phyloP scores from a whole-genome alignment of 176 grass and related monocot species.

The Avena atlantica region DNA sequence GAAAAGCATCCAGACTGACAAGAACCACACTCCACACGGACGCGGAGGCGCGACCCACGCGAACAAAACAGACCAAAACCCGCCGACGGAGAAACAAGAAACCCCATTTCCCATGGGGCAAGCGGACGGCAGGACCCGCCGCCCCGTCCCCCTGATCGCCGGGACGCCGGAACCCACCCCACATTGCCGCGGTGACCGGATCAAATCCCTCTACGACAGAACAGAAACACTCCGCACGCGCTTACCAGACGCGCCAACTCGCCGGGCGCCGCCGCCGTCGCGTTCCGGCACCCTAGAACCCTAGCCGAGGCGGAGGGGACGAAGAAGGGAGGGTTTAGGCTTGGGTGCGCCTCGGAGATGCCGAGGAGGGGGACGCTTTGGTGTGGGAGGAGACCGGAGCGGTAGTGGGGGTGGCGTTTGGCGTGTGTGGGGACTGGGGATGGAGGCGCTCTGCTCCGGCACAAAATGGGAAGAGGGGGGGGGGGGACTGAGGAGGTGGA shows the following conservation, averaged over 20 bases:
- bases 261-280: neutral
- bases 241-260: constrained; percentile 30
- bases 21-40: neutral
- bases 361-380: constrained; percentile 21
- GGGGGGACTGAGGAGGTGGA: neutral
- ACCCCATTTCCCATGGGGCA: neutral
- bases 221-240: neutral
- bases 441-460: neutral
- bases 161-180: neutral
- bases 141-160: neutral
- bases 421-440: neutral
- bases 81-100: neutral
- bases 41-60: neutral
- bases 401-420: neutral
- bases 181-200: constrained; percentile 20
- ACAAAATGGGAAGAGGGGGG: neutral
- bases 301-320: neutral
- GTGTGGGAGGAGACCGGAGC: neutral
- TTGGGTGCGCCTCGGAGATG: constrained; percentile 33
- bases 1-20: neutral
- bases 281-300: constrained; percentile 17
- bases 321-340: neutral
- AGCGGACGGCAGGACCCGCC: neutral
- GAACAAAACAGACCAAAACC: neutral
- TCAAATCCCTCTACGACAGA: neutral